Percentiles rank a stretch among this genome's conserved stretches.
Evolutionary conservation across 1,284 basidiomycete genomes (phyloP).

Genomic region (Melanopsichium pennsylvanicum): DNA sequence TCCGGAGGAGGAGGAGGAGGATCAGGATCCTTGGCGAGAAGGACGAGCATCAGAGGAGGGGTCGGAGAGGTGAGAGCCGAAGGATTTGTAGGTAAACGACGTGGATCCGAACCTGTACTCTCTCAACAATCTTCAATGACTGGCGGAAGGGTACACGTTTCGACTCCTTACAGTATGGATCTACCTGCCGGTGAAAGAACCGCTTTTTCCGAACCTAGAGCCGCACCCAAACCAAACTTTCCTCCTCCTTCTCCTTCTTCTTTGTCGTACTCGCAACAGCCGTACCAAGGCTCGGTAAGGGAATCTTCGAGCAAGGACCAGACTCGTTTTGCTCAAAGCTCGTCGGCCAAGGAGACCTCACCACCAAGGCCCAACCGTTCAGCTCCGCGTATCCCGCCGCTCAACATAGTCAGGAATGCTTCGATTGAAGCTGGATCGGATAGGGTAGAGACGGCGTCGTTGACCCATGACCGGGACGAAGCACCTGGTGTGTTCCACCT

Average conservation of each 20-base stretch:
- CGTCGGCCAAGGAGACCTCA: not conserved
- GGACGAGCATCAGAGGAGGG: conserved; percentile 12
- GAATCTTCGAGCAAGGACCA: too few species aligned
- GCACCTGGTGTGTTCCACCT: too few species aligned
- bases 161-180: conserved; percentile 13
- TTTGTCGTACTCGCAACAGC: too few species aligned
- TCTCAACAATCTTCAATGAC: not conserved
- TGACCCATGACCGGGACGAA: too few species aligned
- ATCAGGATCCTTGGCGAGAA: conserved; percentile 6
- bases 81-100: conserved; percentile 7
- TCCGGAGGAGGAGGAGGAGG: not conserved
- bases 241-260: too few species aligned
- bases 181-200: conserved; percentile 1
- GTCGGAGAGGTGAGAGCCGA: too few species aligned
- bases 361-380: conserved; percentile 14
- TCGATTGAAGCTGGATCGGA: not conserved
- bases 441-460: not conserved
- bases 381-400: conserved; percentile 1
- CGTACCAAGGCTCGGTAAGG: too few species aligned
- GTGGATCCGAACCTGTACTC: conserved; percentile 9
- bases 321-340: too few species aligned
- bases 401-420: not conserved
- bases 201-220: conserved; percentile 9
- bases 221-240: conserved; percentile 8
- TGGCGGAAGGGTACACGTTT: not conserved